Conservation (phyloP, 176 grass and related monocot genomes). For the Olyra latifolia region DNA sequence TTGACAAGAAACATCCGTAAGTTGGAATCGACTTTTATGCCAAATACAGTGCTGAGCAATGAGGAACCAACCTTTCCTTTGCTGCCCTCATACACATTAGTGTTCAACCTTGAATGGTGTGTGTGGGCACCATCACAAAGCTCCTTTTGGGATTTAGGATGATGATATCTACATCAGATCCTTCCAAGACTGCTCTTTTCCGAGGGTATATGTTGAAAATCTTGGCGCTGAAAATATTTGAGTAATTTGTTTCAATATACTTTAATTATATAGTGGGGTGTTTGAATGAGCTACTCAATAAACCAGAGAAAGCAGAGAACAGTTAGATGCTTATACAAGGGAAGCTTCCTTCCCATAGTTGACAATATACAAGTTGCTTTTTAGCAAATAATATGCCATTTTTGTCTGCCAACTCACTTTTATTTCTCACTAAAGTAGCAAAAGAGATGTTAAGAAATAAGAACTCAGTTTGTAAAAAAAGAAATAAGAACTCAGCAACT, state of each 20-base stretch:
- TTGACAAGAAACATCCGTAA: neutral
- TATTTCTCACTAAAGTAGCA: neutral
- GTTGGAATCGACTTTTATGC: neutral
- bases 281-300: neutral
- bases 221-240: slow-evolving; percentile 63
- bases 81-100: slow-evolving; percentile 76
- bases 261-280: neutral
- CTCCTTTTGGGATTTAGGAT: slow-evolving; percentile 80
- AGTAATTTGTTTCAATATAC: slow-evolving; percentile 8
- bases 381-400: neutral
- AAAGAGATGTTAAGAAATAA: slow-evolving; percentile 1
- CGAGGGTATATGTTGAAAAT: slow-evolving; percentile 91
- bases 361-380: neutral
- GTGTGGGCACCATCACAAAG: slow-evolving; percentile 59
- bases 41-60: neutral
- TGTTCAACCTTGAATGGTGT: slow-evolving; percentile 86
- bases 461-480: too few species aligned
- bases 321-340: slow-evolving; percentile 21
- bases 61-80: slow-evolving; percentile 69
- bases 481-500: neutral
- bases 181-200: slow-evolving; percentile 86
- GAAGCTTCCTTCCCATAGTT: neutral
- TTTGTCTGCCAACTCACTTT: neutral
- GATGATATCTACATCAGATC: slow-evolving; percentile 93
- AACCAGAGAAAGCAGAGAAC: slow-evolving; percentile 13